These are phyloP conservation scores for Aechmea fasciata DNA, from an alignment of 176 grass and related monocot genomes.

Conservation along the genomic window DNA sequence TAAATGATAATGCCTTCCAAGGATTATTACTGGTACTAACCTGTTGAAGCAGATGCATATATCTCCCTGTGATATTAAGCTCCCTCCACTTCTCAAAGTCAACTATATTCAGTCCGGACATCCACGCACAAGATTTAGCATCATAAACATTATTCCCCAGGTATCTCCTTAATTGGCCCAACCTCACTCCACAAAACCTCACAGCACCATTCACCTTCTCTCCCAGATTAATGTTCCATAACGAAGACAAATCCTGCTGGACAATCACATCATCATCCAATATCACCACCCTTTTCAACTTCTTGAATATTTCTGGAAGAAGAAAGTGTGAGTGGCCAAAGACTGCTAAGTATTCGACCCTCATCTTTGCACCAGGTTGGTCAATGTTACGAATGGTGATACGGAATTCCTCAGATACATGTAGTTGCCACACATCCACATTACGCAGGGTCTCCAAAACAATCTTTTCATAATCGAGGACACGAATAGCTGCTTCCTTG, in stretches of 20 bases:
- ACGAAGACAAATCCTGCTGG: slow-evolving; percentile 55
- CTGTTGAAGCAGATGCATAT: slow-evolving; percentile 36
- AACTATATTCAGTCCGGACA: slow-evolving; percentile 70
- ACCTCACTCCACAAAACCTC: slow-evolving; percentile 49
- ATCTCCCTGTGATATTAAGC: slow-evolving; percentile 24
- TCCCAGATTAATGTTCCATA: slow-evolving; percentile 63
- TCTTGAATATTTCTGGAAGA: slow-evolving; percentile 19
- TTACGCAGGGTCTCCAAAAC: neutral
- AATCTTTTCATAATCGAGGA: slow-evolving; percentile 51
- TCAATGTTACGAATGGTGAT: slow-evolving; percentile 3
- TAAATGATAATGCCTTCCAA: neutral
- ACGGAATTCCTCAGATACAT: slow-evolving; percentile 14
- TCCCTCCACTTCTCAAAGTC: slow-evolving; percentile 81
- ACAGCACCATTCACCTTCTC: slow-evolving; percentile 50
- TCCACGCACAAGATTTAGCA: slow-evolving; percentile 47
- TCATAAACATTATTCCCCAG: slow-evolving; percentile 29
- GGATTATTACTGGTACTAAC: slow-evolving; percentile 27
- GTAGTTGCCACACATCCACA: neutral
- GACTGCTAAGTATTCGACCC: neutral
- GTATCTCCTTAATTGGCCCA: slow-evolving; percentile 49
- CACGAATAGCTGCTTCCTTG: slow-evolving; percentile 45
- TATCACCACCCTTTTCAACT: slow-evolving; percentile 30
- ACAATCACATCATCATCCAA: slow-evolving; percentile 90
- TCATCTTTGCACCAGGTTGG: neutral
- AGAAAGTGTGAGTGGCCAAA: slow-evolving; percentile 10